These are phyloP conservation scores for Bondarzewia mesenterica DNA, from an alignment of 1,284 basidiomycete genomes.

Conservation along the genomic window DNA sequence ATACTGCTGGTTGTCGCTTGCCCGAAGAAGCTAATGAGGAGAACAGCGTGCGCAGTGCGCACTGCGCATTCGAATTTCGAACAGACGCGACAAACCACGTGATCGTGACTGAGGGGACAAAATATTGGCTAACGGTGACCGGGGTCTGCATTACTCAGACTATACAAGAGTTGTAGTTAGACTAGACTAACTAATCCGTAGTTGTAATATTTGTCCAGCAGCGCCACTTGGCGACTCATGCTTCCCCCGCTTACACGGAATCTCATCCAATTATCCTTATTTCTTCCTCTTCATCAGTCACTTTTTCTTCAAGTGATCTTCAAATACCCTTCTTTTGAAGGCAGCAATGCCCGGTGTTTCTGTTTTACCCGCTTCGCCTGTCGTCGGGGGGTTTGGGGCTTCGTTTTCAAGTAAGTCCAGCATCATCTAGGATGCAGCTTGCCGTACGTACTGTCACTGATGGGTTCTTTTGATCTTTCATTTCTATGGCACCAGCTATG, in stretches of 20 bases:
- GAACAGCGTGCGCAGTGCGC: too few species aligned
- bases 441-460: background rate
- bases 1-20: too few species aligned
- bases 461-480: conserved; percentile 5
- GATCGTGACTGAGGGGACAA: background rate
- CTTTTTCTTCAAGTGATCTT: background rate
- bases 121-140: too few species aligned
- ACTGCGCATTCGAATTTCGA: too few species aligned
- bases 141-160: too few species aligned
- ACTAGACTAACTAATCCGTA: too few species aligned
- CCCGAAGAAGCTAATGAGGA: too few species aligned
- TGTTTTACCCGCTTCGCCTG: conserved; percentile 24
- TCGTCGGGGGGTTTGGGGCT: conserved; percentile 16
- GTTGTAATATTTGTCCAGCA: too few species aligned
- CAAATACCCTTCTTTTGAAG: background rate
- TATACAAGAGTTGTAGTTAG: too few species aligned
- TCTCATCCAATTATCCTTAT: conserved; percentile 14
- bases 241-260: background rate
- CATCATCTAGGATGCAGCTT: background rate
- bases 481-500: conserved; percentile 21
- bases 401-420: conserved; percentile 18
- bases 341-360: conserved; percentile 27
- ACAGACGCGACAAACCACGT: background rate
- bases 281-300: conserved; percentile 10
- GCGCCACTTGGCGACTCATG: background rate